Evolutionary conservation across 2,329 filamentous ascomycete genomes (phyloP), one percentile per base, ranked within the genome.

Genomic region (Fusarium sp.): DNA sequence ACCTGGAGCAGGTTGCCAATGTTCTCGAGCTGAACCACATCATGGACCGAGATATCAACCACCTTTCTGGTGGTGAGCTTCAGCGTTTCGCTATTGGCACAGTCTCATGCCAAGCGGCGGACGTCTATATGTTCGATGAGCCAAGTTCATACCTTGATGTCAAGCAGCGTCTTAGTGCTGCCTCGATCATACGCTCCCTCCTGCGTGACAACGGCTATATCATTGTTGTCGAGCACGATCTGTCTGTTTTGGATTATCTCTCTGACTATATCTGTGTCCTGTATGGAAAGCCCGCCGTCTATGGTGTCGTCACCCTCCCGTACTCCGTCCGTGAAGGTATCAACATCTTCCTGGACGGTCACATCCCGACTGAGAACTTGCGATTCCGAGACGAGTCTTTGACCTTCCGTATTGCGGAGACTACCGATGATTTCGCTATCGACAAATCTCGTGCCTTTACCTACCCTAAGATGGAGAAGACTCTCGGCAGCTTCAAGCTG

Each of bases 101-200:
- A 58, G 95, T 98, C 73, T 98, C 95, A 80, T 95, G 98, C 28
- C 96, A 98, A 83, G 91, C 97, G 80, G 96, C 96, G 77, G 96
- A 99, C 83, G 94, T 97, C 17, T 99, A 99, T 89, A 98, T 99
- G 96, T 99, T 99, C 80, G 96, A 99, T 84, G 96, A 99, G 87
- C 97, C 97, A 24, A 98, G 96, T 45, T 99, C 96, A 42, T 99
- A 98, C 84, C 90, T 99, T 66, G 97, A 99, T 93, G 96, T 99
- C 82, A 98, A 98, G 89, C 96, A 99, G 86, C 94, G 96, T 92
- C 87, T 99, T 77, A 93, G 93, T 77, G 96, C 97, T 73, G 96
- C 94, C 78, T 91, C 93, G 78, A 94, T 97, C 78, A 98, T 99
- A 79, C 95, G 96, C 76, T 95, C 94, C 73, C 91, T 99, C 56